Evolutionary conservation across 2,329 filamentous ascomycete species (phyloP).

Genomic region (Stachybotrys chartarum): DNA sequence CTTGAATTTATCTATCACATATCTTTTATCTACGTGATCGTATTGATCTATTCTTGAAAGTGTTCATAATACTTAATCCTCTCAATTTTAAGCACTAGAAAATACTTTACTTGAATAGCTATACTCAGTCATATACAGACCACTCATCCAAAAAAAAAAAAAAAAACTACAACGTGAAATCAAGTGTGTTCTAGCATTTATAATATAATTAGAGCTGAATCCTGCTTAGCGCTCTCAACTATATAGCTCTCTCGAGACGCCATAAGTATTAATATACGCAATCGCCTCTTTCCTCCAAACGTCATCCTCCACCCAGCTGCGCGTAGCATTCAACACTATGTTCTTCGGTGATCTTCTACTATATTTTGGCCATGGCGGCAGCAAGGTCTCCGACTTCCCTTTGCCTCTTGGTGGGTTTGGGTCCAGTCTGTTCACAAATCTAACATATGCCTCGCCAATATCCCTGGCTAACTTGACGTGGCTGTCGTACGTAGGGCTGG

Average conservation of each 20-base stretch:
- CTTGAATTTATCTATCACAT: no score
- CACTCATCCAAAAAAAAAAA: no score
- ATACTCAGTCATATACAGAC: no score
- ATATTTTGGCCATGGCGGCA: constrained; percentile 36
- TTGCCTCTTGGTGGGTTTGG: constrained; percentile 25
- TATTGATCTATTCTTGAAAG: no score
- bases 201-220: no score
- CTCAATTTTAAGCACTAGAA: no score
- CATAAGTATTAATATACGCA: constrained; percentile 14
- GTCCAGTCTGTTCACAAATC: constrained; percentile 33
- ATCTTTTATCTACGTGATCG: no score
- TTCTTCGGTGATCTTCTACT: constrained; percentile 29
- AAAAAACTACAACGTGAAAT: no score
- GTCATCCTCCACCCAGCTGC: constrained; percentile 36
- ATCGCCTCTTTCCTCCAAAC: constrained; percentile 40
- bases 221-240: constrained; percentile 1
- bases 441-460: constrained; percentile 33
- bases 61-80: no score
- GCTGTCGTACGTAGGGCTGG: constrained; percentile 32
- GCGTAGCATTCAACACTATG: constrained; percentile 36
- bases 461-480: constrained; percentile 24
- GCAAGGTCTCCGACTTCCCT: constrained; percentile 7
- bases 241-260: constrained; percentile 15
- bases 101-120: no score
- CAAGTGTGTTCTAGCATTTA: no score